Base-by-base conservation (phyloP, 106 monocot genomes). In the Cymbidium sinense region DNA sequence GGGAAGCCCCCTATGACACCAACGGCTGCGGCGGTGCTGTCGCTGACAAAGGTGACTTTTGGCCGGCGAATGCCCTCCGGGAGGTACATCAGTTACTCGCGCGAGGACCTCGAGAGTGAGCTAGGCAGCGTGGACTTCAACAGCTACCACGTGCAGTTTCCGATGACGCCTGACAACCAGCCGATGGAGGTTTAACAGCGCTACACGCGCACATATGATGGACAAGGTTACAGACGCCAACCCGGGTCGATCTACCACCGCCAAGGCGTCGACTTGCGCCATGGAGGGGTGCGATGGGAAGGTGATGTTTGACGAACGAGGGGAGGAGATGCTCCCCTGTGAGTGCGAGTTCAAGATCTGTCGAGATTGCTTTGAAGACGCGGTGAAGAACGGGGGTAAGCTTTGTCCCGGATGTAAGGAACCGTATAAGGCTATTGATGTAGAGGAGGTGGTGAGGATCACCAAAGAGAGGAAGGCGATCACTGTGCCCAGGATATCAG, bases 331-430 rank as follows among this genome's bases (percentile, higher is more conserved):
- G 35, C 84, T 89, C 28, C 94, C 94, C 9, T 94, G 94, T 36
- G 94, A 91, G 50, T 94, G 94, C 29, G 89, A 81, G 67, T 93
- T 93, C 75, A 93, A 93, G 83, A 93, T 93, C 58, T 93, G 93
- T 65, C 69, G 80, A 21, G 93, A 93, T 13, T 93, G 93, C 82
- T 93, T 90, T 64, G 64, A 43, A 12, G 93, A 93, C 77, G 93
- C 93, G n/a, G 76, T 81, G 61, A 88, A 85, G 80, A 55, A 43
- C 25, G 65, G 19, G 70, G 64, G 84, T 0, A 84, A 79, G 21
- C 47, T 69, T 5, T 93, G 93, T 62, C 93, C 93, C 0, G 93
- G 93, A 0, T 93, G 93, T 77, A 90, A 93, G 75, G 93, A 93
- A 76, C 84, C 80, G 0, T 93, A 93, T 79, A 90, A 81, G 81